Percentiles rank a stretch among this genome's conserved stretches.
Conservation (phyloP, 768 basidiomycete species). For the Clitopilus passeckerianus region DNA sequence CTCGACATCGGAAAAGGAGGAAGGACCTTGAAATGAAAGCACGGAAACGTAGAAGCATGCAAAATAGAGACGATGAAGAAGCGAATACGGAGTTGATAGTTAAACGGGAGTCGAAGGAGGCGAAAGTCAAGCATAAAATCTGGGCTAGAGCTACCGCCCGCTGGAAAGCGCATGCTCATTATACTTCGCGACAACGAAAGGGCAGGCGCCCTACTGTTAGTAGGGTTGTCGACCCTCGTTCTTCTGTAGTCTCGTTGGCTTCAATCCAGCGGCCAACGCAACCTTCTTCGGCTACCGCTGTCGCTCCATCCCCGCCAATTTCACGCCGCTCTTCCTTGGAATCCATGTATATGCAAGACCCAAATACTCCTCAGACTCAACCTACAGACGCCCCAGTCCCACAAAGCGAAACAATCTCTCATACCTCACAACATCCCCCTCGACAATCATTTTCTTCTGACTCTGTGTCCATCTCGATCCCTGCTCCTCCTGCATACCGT, state of each 20-base stretch:
- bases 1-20: slow-evolving; percentile 24
- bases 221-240: slow-evolving; percentile 16
- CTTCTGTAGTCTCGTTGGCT: slow-evolving; percentile 18
- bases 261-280: slow-evolving; percentile 4
- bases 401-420: slow-evolving; percentile 7
- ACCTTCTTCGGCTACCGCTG: slow-evolving; percentile 6
- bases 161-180: slow-evolving; percentile 62
- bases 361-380: neutral
- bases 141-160: slow-evolving; percentile 65
- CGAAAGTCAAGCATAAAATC: slow-evolving; percentile 46
- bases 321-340: slow-evolving; percentile 28
- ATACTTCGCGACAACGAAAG: slow-evolving; percentile 55
- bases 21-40: slow-evolving; percentile 51
- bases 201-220: slow-evolving; percentile 28
- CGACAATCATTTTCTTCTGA: slow-evolving; percentile 9
- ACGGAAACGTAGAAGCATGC: slow-evolving; percentile 18
- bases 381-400: slow-evolving; percentile 7
- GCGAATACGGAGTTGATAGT: slow-evolving; percentile 16
- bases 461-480: slow-evolving; percentile 17
- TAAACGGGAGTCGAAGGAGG: slow-evolving; percentile 44
- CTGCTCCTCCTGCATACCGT: slow-evolving; percentile 43
- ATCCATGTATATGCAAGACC: slow-evolving; percentile 8
- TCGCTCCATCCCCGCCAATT: slow-evolving; percentile 12
- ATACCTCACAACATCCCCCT: neutral
- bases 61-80: slow-evolving; percentile 17